These are phyloP conservation scores for Kazachstania sp. DNA, from an alignment of 1,139 yeast species.

Conservation along the genomic window DNA sequence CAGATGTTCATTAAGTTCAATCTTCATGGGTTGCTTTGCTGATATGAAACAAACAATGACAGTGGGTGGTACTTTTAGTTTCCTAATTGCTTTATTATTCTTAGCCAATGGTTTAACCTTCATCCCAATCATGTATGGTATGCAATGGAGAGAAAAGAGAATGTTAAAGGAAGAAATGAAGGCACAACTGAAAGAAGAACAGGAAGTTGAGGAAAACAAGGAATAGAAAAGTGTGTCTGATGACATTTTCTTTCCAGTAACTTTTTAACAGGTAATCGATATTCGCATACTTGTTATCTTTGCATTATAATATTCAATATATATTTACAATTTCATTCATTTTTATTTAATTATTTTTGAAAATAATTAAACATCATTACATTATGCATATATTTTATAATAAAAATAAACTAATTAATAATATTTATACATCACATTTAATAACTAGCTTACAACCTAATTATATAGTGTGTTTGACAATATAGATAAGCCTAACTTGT, in stretches of 20 bases:
- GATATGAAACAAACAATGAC: conserved; percentile 46
- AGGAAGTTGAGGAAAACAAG: neutral
- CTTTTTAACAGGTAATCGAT: neutral
- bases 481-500: no score
- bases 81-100: conserved; percentile 36
- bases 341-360: neutral
- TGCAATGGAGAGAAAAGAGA: conserved; percentile 27
- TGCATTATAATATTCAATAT: no score
- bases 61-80: conserved; percentile 57
- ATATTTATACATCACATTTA: neutral
- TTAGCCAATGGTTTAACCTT: conserved; percentile 21
- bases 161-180: conserved; percentile 14
- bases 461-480: neutral
- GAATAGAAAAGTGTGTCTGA: neutral
- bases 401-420: neutral
- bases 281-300: no score
- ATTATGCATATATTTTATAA: neutral
- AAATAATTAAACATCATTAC: neutral
- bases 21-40: conserved; percentile 53
- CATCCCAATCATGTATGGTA: conserved; percentile 29
- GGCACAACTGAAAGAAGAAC: neutral
- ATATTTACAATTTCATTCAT: neutral
- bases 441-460: neutral
- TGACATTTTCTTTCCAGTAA: neutral
- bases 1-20: conserved; percentile 53